Base-by-base conservation (phyloP, 2,329 filamentous ascomycete genomes). In the Fusarium abutilonis region DNA sequence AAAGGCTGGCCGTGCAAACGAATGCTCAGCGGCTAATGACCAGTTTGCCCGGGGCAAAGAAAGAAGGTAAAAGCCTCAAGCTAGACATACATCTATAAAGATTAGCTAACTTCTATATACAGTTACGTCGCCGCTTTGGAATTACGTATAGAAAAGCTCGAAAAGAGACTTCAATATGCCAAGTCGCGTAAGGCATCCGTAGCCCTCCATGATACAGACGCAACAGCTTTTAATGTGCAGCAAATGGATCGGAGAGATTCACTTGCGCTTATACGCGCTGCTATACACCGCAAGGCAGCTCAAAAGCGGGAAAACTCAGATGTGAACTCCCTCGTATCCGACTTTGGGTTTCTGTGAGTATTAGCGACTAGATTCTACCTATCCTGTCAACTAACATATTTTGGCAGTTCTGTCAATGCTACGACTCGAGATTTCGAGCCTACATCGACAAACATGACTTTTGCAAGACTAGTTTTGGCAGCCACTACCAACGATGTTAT, bases 1-100 rank as follows among this genome's bases (percentile, higher is more conserved):
- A 76, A 93, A 93, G 77, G 92, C 92, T 13, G 93, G 93, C 28
- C 89, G 92, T 60, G 88, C 91, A 52, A 88, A 83, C 58, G 93
- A 96, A 73, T 99, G 95, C 75, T 97, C 93, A 7, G 93, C 93
- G 52, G 93, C 93, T 8, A 97, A 96, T 71, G 94, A 98, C 73
- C 93, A 97, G 74, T 98, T 97, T 76, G 93, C 94, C 1, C 85
- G 93, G 62, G 95, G 95, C 60, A 98, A 98, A 76, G 95, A 98
- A 74, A 84, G 94, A 71, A 98, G 93, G 87, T 87, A 67, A 55
- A 55, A 77, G 69, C 29, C 13, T 5, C n/a, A 4, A 4, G n/a
- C 9, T 36, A 45, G 15, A n/a, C 17, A 19, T 26, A 4, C 17
- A 19, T 11, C 38, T 31, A 19, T n/a, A 17, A 19, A 34, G 13